phyloP scores from a whole-genome alignment of 164 flowering plant species.

The Amborella trichopoda region DNA sequence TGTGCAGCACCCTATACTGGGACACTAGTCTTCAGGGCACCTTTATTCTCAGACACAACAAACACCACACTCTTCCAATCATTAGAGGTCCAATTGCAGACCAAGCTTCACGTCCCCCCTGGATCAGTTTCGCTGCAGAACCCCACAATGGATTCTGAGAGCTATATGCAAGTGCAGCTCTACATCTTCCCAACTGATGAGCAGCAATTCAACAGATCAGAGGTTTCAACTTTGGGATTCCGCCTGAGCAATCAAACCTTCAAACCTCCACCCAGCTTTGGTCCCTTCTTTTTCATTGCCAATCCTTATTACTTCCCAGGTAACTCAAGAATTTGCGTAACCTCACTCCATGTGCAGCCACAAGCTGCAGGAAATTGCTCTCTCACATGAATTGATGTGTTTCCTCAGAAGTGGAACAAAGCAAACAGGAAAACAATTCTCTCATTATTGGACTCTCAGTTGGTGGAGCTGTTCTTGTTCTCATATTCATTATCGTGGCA shows the following conservation, averaged over 20 bases:
- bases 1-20: conserved; percentile 81
- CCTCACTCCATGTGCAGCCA: neutral
- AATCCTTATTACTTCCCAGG: conserved; percentile 44
- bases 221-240: conserved; percentile 53
- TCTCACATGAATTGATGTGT: conserved; percentile 9
- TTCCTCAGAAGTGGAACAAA: neutral
- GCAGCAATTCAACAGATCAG: conserved; percentile 50
- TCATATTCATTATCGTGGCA: too few relatives aligned
- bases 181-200: conserved; percentile 56
- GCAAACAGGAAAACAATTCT: too few relatives aligned
- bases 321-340: too few relatives aligned
- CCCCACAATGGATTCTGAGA: conserved; percentile 52
- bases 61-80: conserved; percentile 40
- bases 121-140: conserved; percentile 73
- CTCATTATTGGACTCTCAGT: too few relatives aligned
- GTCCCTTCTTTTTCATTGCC: conserved; percentile 53
- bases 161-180: conserved; percentile 65
- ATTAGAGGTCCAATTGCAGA: conserved; percentile 65
- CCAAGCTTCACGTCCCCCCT: conserved; percentile 43
- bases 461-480: too few relatives aligned
- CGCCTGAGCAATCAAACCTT: conserved; percentile 42
- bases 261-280: conserved; percentile 55
- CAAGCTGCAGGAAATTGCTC: neutral
- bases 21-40: conserved; percentile 68
- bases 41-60: conserved; percentile 59